These are phyloP conservation scores for Nemania sp. DNA, from an alignment of 2,329 filamentous ascomycete genomes.

Conservation along the genomic window DNA sequence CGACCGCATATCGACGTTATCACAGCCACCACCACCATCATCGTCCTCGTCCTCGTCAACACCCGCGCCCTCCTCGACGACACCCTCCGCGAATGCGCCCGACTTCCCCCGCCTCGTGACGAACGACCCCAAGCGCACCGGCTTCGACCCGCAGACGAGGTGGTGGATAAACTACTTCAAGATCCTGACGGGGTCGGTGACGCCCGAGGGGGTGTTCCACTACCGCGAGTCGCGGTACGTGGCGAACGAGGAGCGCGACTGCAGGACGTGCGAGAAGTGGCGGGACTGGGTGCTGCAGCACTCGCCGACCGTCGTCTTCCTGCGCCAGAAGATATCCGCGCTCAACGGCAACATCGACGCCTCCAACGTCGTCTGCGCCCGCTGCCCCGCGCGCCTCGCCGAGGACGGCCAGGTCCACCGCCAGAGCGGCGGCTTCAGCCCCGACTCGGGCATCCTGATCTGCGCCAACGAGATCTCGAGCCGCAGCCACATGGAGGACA, in stretches of 20 bases:
- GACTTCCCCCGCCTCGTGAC: slow-evolving; percentile 45
- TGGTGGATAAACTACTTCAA: slow-evolving; percentile 87
- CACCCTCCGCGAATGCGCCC: background rate
- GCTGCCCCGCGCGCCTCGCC: slow-evolving; percentile 68
- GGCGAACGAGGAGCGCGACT: slow-evolving; percentile 77
- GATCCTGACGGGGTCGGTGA: slow-evolving; percentile 76
- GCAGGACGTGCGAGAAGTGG: slow-evolving; percentile 77
- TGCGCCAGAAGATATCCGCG: slow-evolving; percentile 78
- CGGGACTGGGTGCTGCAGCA: slow-evolving; percentile 83
- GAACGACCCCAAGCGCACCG: slow-evolving; percentile 65
- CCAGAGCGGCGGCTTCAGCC: slow-evolving; percentile 80
- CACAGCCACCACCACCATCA: slow-evolving; percentile 13
- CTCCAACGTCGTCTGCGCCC: slow-evolving; percentile 78
- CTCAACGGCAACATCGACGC: slow-evolving; percentile 77
- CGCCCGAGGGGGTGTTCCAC: slow-evolving; percentile 68
- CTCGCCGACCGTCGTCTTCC: slow-evolving; percentile 84
- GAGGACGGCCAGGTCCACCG: slow-evolving; percentile 65
- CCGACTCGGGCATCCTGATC: slow-evolving; percentile 83
- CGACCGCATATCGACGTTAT: slow-evolving; percentile 11
- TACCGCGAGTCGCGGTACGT: slow-evolving; percentile 80
- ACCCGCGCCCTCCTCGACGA: background rate
- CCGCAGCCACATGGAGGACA: slow-evolving; percentile 85
- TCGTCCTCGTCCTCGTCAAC: slow-evolving; percentile 10
- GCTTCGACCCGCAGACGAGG: slow-evolving; percentile 63
- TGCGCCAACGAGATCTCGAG: slow-evolving; percentile 91